Percentiles rank a stretch among this genome's conserved stretches.
Conservation (phyloP, 345 rosid species). For the Aegle marmelos region DNA sequence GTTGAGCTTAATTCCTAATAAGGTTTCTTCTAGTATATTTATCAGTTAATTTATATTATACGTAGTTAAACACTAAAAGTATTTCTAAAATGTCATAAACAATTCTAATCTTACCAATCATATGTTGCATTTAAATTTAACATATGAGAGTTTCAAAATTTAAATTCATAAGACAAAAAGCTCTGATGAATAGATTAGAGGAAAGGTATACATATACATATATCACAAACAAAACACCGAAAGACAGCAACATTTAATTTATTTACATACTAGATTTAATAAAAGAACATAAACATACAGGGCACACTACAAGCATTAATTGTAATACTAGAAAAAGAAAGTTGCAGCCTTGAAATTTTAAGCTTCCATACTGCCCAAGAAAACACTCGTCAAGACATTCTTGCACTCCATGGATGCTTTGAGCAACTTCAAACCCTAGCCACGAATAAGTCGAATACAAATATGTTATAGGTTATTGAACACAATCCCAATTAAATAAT, state of each 20-base stretch:
- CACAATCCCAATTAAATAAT: neutral
- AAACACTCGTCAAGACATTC: neutral
- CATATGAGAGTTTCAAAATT: neutral
- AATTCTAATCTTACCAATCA: neutral
- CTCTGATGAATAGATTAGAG: neutral
- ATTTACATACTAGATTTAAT: neutral
- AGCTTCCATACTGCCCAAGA: neutral
- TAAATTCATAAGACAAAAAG: neutral
- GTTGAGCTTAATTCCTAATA: too few species aligned
- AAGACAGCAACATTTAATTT: neutral
- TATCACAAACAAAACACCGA: neutral
- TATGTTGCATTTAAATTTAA: neutral
- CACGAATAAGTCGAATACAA: neutral
- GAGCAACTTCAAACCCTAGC: conserved; percentile 9
- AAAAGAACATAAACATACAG: neutral
- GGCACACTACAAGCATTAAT: neutral
- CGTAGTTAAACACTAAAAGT: neutral
- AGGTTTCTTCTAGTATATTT: too few species aligned
- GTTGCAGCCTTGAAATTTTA: neutral
- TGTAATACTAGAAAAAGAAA: neutral
- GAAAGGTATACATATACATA: neutral
- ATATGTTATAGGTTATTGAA: neutral
- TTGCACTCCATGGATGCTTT: conserved; percentile 2
- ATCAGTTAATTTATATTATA: too few species aligned
- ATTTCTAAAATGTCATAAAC: neutral